Evolutionary conservation across 495 filamentous ascomycete species (phyloP), one percentile per base, ranked within the genome.

Genomic region (Aspergillus sparsus): DNA sequence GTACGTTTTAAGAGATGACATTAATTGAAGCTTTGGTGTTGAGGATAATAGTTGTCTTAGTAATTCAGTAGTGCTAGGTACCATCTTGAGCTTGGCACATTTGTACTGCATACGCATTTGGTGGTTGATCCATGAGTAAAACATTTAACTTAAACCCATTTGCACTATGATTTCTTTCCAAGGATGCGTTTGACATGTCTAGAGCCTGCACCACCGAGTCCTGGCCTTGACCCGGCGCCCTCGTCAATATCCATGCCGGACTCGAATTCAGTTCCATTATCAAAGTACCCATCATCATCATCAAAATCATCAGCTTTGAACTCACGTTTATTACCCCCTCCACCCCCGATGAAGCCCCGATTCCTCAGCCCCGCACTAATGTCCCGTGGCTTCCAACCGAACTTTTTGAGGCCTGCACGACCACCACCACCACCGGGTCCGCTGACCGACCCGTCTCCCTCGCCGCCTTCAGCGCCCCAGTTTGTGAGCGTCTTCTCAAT

Each of bases 261-360:
- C 7, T 87, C 87, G 78, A 85, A 83, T 39, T 83, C 85, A 7
- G 82, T 78, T 1, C 64, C 67, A 34, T 71, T 63, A n/a, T 74
- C 75, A 36, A 66, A 75, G 58, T 72, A 77, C 7, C 75, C 78
- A 66, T 78, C 79, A 62, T 78, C 74, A 51, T 75, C 74, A 53
- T 79, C 77, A 15, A 78, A 73, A 16, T 77, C 74, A 66, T 73
- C 74, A 1, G 68, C 77, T 9, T 60, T 68, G 58, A 70, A 71
- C 57, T 71, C 75, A 31, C 78, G 74, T 64, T 77, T 77, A 64
- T 81, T 79, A 11, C 72, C 64, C 34, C 74, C 70, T 16, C 62
- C 64, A 62, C 63, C 63, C 62, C 62, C 67, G 27, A 36, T 11
- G 68, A 60, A 49, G 13, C 32, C 49, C n/a, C 70, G 66, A 67